Percentiles rank a stretch among this genome's conserved stretches.
These are phyloP conservation scores for Erigeron canadensis DNA, from an alignment of 129 eudicot genomes.

Conservation along the genomic window DNA sequence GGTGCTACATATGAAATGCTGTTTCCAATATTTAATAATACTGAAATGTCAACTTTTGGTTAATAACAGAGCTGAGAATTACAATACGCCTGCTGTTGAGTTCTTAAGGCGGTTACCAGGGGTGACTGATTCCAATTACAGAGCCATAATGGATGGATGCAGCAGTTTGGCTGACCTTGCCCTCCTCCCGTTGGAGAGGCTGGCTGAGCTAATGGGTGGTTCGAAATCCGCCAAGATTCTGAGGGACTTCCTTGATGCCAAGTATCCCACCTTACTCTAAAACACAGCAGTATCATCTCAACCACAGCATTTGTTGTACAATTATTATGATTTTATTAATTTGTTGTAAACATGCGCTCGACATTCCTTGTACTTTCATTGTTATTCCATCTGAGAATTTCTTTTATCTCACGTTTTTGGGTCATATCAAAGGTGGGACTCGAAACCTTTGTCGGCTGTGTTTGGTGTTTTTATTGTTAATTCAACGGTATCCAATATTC, in stretches of 20 bases:
- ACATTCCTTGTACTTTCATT: not conserved
- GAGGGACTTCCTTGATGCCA: slow-evolving; percentile 95
- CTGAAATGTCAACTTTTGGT: not conserved
- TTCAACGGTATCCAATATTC: not conserved
- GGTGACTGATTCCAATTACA: slow-evolving; percentile 86
- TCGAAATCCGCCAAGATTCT: slow-evolving; percentile 81
- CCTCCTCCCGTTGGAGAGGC: slow-evolving; percentile 65
- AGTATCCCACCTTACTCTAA: slow-evolving; percentile 66
- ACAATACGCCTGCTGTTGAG: slow-evolving; percentile 92
- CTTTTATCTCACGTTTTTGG: not conserved
- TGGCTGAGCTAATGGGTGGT: slow-evolving; percentile 90
- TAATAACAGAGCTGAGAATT: slow-evolving; percentile 79
- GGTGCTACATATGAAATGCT: not conserved
- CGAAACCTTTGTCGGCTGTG: not conserved
- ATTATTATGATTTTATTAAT: too few relatives aligned
- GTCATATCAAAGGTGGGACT: not conserved
- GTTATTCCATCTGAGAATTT: not conserved
- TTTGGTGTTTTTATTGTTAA: not conserved
- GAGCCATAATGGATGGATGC: slow-evolving; percentile 87
- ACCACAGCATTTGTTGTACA: slow-evolving; percentile 31
- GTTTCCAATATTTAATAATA: not conserved
- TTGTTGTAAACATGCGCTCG: not conserved
- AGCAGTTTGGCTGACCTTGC: slow-evolving; percentile 82
- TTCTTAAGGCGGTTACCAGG: slow-evolving; percentile 93
- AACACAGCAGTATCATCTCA: not conserved